Evolutionary conservation across 495 filamentous ascomycete species (phyloP).

Genomic region (Immersiella caudata): DNA sequence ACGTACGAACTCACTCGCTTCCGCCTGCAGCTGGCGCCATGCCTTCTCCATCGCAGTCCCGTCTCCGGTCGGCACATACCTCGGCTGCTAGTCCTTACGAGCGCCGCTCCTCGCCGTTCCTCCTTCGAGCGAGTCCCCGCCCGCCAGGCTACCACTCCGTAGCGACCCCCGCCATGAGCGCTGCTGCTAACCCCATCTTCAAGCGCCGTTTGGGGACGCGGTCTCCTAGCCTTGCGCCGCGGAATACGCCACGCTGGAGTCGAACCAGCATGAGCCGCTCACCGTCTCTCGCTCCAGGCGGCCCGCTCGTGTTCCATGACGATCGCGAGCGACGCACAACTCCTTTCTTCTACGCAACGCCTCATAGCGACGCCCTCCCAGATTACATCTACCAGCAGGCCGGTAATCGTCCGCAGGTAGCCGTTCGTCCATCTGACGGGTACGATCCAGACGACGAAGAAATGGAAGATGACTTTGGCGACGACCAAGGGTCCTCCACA

Average conservation of each 20-base stretch:
- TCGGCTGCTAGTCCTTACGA: conserved; percentile 31
- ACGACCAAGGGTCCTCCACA: conserved; percentile 35
- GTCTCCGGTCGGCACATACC: conserved; percentile 43
- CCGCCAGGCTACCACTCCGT: conserved; percentile 21
- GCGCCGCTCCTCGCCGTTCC: conserved; percentile 43
- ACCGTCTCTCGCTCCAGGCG: conserved; percentile 31
- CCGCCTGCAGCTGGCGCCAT: conserved; percentile 37
- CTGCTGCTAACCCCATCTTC: conserved; percentile 23
- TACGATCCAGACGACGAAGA: conserved; percentile 30
- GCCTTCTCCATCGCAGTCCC: conserved; percentile 38
- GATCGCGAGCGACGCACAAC: conserved; percentile 43
- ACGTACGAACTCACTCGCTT: conserved; percentile 52
- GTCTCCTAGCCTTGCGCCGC: conserved; percentile 47
- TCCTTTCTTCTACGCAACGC: conserved; percentile 57
- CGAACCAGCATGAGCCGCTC: conserved; percentile 42
- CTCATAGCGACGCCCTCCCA: conserved; percentile 49
- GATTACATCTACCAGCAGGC: conserved; percentile 27
- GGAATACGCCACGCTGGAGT: conserved; percentile 53
- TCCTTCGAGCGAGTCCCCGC: conserved; percentile 33
- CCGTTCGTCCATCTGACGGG: conserved; percentile 18
- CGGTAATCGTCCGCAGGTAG: conserved; percentile 23
- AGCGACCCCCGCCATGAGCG: conserved; percentile 6
- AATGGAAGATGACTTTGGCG: conserved; percentile 32
- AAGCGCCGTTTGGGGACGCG: conserved; percentile 44
- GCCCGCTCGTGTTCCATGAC: conserved; percentile 26